Evolutionary conservation across 805 yeast genomes (phyloP).

Genomic region (Yarrowia keelungensis): DNA sequence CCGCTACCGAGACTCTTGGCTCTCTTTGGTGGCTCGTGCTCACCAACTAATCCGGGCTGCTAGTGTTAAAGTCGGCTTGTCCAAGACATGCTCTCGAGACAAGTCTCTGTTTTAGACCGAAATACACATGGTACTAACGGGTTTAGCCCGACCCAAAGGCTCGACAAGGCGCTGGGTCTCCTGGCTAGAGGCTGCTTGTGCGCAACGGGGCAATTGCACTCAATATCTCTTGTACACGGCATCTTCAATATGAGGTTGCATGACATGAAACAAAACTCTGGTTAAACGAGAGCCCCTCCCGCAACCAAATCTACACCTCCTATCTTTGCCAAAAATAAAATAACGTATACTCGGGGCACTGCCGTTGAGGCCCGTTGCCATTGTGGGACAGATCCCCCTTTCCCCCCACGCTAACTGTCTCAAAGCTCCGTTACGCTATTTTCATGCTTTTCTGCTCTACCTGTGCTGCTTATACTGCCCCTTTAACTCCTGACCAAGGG

Average conservation of each 20-base stretch:
- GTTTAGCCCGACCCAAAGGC: neutral
- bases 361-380: conserved; percentile 16
- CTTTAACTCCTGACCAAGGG: neutral
- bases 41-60: no score
- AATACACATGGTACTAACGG: neutral
- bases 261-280: conserved; percentile 1
- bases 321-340: conserved; percentile 11
- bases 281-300: neutral
- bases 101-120: neutral
- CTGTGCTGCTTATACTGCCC: no score
- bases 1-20: neutral
- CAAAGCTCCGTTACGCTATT: neutral
- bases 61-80: neutral
- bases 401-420: conserved; percentile 11
- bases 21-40: no score
- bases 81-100: conserved; percentile 25
- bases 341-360: neutral
- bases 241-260: conserved; percentile 3
- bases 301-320: conserved; percentile 13
- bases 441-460: no score
- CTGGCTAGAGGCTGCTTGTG: neutral
- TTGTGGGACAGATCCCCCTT: neutral
- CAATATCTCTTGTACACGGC: neutral
- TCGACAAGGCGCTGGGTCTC: neutral
- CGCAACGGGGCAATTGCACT: neutral